phyloP scores from a whole-genome alignment of 1,284 basidiomycete genomes.

The Sanghuangporus baumii region DNA sequence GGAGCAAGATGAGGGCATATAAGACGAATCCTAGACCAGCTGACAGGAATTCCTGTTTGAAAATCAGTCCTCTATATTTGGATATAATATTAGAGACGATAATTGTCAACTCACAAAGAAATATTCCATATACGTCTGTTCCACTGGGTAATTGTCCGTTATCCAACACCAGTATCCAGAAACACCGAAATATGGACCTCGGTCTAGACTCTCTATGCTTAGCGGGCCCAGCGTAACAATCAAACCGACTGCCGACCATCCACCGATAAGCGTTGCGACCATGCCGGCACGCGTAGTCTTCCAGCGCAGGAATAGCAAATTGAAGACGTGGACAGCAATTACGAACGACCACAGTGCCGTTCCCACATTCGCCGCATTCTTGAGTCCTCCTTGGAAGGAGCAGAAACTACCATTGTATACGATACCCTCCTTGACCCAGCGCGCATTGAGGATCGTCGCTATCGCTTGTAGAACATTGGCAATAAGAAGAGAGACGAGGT shows the following conservation, averaged over 20 bases:
- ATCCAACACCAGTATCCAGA: conserved; percentile 45
- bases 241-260: conserved; percentile 32
- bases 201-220: conserved; percentile 28
- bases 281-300: conserved; percentile 23
- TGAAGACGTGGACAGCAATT: conserved; percentile 37
- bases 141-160: conserved; percentile 34
- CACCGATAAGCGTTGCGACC: conserved; percentile 27
- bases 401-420: conserved; percentile 34
- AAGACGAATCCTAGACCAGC: conserved; percentile 29
- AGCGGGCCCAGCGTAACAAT: conserved; percentile 34
- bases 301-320: conserved; percentile 35
- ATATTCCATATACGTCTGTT: conserved; percentile 41
- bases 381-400: conserved; percentile 37
- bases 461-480: conserved; percentile 38
- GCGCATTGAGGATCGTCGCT: conserved; percentile 34
- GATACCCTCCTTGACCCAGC: conserved; percentile 33
- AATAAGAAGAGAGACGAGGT: conserved; percentile 34
- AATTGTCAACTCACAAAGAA: conserved; percentile 35
- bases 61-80: not conserved
- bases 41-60: conserved; percentile 29
- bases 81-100: not conserved
- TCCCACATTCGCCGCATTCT: conserved; percentile 39
- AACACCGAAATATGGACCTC: conserved; percentile 39
- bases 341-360: conserved; percentile 38
- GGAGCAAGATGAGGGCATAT: conserved; percentile 28